Percentiles rank a stretch among this genome's conserved stretches.
These are phyloP conservation scores for Yamadazyma triangularis DNA, from an alignment of 1,139 yeast species.

Conservation along the genomic window DNA sequence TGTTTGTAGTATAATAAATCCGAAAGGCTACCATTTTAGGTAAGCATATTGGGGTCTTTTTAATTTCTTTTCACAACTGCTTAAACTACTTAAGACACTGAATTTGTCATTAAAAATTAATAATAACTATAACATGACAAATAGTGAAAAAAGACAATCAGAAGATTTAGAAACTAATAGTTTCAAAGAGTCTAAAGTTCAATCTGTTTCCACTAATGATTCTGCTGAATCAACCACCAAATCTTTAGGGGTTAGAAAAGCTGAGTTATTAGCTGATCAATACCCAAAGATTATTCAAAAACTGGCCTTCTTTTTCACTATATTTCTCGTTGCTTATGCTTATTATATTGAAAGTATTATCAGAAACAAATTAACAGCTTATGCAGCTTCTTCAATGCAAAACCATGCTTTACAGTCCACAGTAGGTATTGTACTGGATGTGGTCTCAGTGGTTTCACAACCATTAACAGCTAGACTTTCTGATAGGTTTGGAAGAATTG, in stretches of 20 bases:
- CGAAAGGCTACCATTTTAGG: too few species aligned
- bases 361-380: constrained; percentile 44
- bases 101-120: too few species aligned
- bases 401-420: constrained; percentile 62
- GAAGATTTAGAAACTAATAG: too few species aligned
- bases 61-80: too few species aligned
- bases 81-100: too few species aligned
- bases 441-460: constrained; percentile 70
- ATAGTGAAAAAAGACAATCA: too few species aligned
- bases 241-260: constrained; percentile 36
- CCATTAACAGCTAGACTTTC: constrained; percentile 66
- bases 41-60: too few species aligned
- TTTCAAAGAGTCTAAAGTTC: not conserved
- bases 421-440: constrained; percentile 56
- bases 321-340: constrained; percentile 59
- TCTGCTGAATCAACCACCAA: constrained; percentile 15
- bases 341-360: constrained; percentile 62
- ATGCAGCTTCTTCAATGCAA: constrained; percentile 55
- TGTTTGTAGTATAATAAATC: too few species aligned
- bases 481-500: constrained; percentile 67
- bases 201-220: constrained; percentile 2
- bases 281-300: constrained; percentile 19
- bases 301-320: constrained; percentile 39
- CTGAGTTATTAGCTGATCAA: constrained; percentile 38
- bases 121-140: too few species aligned